phyloP scores from a whole-genome alignment of 2,329 filamentous ascomycete species.

The Monosporascus sp. region DNA sequence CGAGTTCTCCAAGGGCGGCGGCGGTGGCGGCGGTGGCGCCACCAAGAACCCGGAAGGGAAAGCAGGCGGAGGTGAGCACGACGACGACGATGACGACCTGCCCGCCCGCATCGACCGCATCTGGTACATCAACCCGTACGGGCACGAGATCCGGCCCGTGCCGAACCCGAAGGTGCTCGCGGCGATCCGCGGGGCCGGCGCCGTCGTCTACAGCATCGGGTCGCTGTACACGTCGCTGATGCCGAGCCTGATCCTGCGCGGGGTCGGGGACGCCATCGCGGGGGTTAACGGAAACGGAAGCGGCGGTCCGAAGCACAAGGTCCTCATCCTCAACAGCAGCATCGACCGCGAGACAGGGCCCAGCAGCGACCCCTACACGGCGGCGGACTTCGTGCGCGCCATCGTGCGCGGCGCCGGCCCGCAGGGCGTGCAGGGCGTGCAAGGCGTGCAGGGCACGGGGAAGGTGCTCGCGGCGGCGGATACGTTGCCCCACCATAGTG shows the following conservation, averaged over 20 bases:
- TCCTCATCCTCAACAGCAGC: slow-evolving; percentile 79
- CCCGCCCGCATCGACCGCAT: slow-evolving; percentile 72
- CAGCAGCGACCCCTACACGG: slow-evolving; percentile 57
- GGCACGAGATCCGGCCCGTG: slow-evolving; percentile 84
- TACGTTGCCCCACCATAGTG: too few species aligned
- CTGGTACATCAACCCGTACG: slow-evolving; percentile 98
- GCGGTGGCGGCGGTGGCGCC: not conserved
- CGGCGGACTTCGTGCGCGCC: slow-evolving; percentile 75
- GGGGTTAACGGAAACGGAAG: slow-evolving; percentile 1
- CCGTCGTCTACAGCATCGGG: slow-evolving; percentile 89
- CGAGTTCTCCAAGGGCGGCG: slow-evolving; percentile 65
- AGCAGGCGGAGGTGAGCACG: not conserved
- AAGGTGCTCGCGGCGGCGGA: too few species aligned
- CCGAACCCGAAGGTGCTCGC: slow-evolving; percentile 77
- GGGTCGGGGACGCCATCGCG: slow-evolving; percentile 60
- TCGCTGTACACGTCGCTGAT: slow-evolving; percentile 86
- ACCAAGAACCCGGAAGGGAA: not conserved
- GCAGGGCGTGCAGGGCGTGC: slow-evolving; percentile 47
- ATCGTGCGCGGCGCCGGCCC: slow-evolving; percentile 66
- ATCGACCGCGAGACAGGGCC: slow-evolving; percentile 86
- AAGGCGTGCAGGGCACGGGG: slow-evolving; percentile 41
- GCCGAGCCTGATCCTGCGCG: slow-evolving; percentile 73
- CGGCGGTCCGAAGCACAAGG: slow-evolving; percentile 55
- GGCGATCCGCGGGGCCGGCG: slow-evolving; percentile 59
- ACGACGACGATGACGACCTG: slow-evolving; percentile 64